Evolutionary conservation across 164 flowering plant species (phyloP).

Genomic region (Chloranthus sessilifolius): DNA sequence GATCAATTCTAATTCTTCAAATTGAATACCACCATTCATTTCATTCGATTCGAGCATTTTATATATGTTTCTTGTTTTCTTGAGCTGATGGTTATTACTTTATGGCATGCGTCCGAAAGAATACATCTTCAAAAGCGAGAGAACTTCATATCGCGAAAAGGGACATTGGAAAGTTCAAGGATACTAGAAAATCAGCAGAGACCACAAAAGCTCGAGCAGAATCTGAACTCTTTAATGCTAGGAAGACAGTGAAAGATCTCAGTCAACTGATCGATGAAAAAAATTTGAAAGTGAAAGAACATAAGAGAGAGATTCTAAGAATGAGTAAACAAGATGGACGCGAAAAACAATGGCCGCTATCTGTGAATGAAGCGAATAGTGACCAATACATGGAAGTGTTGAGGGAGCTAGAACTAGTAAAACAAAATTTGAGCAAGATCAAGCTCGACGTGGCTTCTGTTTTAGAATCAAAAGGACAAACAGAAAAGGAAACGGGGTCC

Average conservation of each 20-base stretch:
- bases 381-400: constrained; percentile 36
- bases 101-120: too few relatives aligned
- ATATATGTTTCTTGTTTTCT: not conserved
- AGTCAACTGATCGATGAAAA: constrained; percentile 42
- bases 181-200: constrained; percentile 41
- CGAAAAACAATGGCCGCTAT: constrained; percentile 11
- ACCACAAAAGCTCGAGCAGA: constrained; percentile 42
- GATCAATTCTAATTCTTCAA: too few relatives aligned
- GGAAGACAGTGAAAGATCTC: constrained; percentile 42
- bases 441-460: constrained; percentile 62
- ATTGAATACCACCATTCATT: too few relatives aligned
- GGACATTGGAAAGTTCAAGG: constrained; percentile 29
- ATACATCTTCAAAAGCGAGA: constrained; percentile 35
- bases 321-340: constrained; percentile 16
- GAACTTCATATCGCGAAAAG: constrained; percentile 54
- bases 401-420: constrained; percentile 53
- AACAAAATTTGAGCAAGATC: constrained; percentile 58
- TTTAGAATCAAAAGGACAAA: constrained; percentile 40
- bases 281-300: constrained; percentile 25
- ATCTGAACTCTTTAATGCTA: constrained; percentile 44
- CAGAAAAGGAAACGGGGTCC: constrained; percentile 42
- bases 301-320: constrained; percentile 21
- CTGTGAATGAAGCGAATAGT: constrained; percentile 11
- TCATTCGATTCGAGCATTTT: too few relatives aligned
- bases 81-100: not conserved